Conservation (phyloP, 441 rosid genomes). For the Croton laevigatus region DNA sequence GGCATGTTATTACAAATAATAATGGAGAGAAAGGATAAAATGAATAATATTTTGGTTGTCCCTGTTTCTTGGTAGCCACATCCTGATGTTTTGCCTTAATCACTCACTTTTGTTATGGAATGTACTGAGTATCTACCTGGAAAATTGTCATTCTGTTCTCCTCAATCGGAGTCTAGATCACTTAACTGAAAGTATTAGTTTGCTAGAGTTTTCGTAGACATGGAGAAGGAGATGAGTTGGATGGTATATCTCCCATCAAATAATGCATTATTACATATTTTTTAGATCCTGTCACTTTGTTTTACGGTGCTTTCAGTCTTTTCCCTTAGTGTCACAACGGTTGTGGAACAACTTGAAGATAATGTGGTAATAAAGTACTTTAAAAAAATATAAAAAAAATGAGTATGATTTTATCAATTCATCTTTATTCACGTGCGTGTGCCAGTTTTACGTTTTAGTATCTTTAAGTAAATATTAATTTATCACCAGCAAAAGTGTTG, state of each 20-base stretch:
- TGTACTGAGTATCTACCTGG: neutral
- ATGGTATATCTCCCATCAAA: neutral
- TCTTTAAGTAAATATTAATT: conserved; percentile 2
- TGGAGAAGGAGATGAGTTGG: neutral
- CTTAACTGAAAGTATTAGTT: neutral
- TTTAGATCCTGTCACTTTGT: conserved; percentile 1
- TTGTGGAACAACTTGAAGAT: neutral
- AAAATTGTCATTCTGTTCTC: neutral
- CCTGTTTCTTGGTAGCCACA: neutral
- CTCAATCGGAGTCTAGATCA: conserved; percentile 1
- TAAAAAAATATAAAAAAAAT: neutral
- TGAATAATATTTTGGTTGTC: neutral
- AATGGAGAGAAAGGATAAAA: neutral
- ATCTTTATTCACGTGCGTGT: conserved; percentile 9
- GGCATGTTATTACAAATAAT: neutral
- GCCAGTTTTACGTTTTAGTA: conserved; percentile 9
- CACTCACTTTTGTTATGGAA: neutral
- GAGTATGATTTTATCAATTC: conserved; percentile 4
- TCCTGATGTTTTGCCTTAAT: neutral
- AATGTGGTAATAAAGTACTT: neutral
- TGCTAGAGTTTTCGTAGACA: conserved; percentile 9
- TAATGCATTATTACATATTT: neutral
- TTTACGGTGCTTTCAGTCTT: neutral
- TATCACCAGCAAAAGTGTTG: conserved; percentile 19
- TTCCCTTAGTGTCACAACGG: neutral